Evolutionary conservation across 73 alveolate genomes (phyloP), one percentile per base, ranked within the genome.

Genomic region (Tetrahymena thermophila): DNA sequence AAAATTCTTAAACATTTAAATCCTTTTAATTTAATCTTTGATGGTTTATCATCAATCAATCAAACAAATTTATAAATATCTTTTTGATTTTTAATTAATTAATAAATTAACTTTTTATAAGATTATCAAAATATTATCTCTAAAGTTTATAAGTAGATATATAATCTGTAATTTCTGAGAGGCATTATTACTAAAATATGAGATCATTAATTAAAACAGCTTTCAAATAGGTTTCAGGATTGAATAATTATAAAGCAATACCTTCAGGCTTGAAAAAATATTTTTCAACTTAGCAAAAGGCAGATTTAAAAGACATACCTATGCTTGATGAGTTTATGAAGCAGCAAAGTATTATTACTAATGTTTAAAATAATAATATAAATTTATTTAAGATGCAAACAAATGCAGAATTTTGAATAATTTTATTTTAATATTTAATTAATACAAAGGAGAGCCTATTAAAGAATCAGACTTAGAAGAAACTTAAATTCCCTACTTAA

Each of bases 291-390:
- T 71, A 71, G 37, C 37, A 71, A 31, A 71, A 71, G 37, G 31
- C 89, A 19, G 89, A 71, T 34, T 55, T 94, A 25, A 94, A 94
- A 94, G 96, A 56, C 9, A 94, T 94, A 42, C 96, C 96, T 16
- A 56, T 56, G 84, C 38, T 94, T 1, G 85, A 50, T 31, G 96
- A 94, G 56, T 94, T 94, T 44, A 50, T 94, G 14, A 56, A 56
- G 35, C 42, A 94, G 31, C 35, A 93, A 35, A 58, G 96, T 84
- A 43, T 31, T 94, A 14, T 57, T 44, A 25, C 94, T 17, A 23
- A 23, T 2, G 15, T 93, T 4, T 3, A 34, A 23, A 10, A 93
- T 37, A n/a, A 2, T 93, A 13, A 55, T 11, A 34, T 40, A 2
- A n/a, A n/a, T n/a, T n/a, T 5, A 40, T 19, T 40, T 40, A 50